Percentiles rank a stretch among this genome's conserved stretches.
Conservation (phyloP, 345 rosid species). For the Salix dunnii region DNA sequence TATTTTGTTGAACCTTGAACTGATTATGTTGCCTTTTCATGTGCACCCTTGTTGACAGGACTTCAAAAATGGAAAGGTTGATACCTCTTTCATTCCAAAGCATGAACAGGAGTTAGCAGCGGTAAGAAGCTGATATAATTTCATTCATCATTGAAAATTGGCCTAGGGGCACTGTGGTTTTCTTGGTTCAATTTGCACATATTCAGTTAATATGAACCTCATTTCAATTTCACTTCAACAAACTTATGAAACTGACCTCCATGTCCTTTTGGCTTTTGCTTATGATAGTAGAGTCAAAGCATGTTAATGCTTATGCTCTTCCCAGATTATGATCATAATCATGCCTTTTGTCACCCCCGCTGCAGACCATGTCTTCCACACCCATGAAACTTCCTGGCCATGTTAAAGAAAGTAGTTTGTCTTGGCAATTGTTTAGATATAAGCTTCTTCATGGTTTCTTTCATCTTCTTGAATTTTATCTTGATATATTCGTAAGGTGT, state of each 20-base stretch:
- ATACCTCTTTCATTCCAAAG: slow-evolving; percentile 95
- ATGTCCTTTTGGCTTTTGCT: neutral
- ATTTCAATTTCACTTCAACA: neutral
- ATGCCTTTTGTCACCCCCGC: neutral
- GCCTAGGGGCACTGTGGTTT: neutral
- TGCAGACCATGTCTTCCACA: neutral
- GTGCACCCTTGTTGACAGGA: slow-evolving; percentile 48
- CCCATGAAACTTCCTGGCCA: neutral
- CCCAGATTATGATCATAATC: neutral
- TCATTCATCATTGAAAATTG: neutral
- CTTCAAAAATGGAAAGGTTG: slow-evolving; percentile 91
- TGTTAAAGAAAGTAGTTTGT: too few relatives aligned
- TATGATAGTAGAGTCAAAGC: neutral
- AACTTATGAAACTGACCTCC: neutral
- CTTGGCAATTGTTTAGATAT: neutral
- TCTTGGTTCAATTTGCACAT: neutral
- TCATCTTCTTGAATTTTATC: neutral
- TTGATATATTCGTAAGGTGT: neutral
- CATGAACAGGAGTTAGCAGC: slow-evolving; percentile 84
- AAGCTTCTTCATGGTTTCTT: neutral
- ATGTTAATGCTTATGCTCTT: neutral
- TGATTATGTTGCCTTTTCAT: neutral
- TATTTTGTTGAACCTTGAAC: neutral
- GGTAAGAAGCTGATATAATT: slow-evolving; percentile 41
- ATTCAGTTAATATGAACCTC: neutral